Evolutionary conservation across 1,139 yeast species (phyloP).

Genomic region (Lodderomyces pseudojiufengensis): DNA sequence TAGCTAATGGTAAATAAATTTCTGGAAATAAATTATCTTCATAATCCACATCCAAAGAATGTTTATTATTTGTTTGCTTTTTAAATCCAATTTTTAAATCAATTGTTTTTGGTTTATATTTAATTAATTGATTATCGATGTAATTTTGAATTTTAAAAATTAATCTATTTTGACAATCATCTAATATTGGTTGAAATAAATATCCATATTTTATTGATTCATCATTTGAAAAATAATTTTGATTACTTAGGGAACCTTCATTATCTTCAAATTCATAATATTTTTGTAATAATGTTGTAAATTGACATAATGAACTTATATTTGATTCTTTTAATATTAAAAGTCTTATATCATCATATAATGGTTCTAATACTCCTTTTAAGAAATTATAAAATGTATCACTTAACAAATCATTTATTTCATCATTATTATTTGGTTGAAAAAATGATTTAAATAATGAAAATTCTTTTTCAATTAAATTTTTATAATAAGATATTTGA

Average conservation of each 20-base stretch:
- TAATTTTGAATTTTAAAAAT: conserved; percentile 74
- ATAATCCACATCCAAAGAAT: conserved; percentile 30
- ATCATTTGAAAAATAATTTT: conserved; percentile 6
- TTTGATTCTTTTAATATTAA: conserved; percentile 65
- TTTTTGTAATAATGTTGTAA: conserved; percentile 66
- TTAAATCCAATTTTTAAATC: conserved; percentile 59
- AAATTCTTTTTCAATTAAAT: conserved; percentile 59
- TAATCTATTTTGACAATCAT: conserved; percentile 75
- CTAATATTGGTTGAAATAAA: conserved; percentile 66
- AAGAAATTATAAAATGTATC: conserved; percentile 53
- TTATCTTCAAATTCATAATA: conserved; percentile 53
- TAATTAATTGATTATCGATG: conserved; percentile 63
- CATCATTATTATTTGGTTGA: conserved; percentile 9
- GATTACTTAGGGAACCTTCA: conserved; percentile 14
- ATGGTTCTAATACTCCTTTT: conserved; percentile 63
- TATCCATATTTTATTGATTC: conserved; percentile 46
- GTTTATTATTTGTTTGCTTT: conserved; percentile 9
- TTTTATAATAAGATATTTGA: conserved; percentile 54
- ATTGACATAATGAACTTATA: conserved; percentile 66
- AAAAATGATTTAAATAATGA: conserved; percentile 56
- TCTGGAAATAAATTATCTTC: conserved; percentile 43
- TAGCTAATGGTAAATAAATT: conserved; percentile 72
- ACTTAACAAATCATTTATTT: conserved; percentile 13
- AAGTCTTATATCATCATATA: conserved; percentile 67
- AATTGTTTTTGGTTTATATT: conserved; percentile 62